Evolutionary conservation across 805 yeast species (phyloP).

Genomic region (Candida endomychidarum): DNA sequence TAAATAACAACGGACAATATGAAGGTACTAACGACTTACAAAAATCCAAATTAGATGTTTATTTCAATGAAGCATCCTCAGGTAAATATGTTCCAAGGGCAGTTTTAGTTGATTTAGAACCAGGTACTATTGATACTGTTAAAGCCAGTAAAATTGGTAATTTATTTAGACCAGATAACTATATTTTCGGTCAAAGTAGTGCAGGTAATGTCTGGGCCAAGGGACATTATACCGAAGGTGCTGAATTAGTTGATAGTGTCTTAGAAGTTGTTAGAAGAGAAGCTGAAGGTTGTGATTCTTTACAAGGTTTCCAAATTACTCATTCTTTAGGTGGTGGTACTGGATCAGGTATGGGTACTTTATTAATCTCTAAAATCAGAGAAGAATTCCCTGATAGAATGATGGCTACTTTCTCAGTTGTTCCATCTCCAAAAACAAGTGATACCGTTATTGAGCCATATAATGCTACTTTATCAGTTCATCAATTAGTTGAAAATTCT

Average conservation of each 20-base stretch:
- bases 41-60: slow-evolving; percentile 67
- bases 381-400: slow-evolving; percentile 94
- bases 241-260: slow-evolving; percentile 87
- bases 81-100: slow-evolving; percentile 94
- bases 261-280: slow-evolving; percentile 90
- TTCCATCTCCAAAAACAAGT: slow-evolving; percentile 87
- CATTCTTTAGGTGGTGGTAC: slow-evolving; percentile 75
- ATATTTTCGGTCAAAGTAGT: slow-evolving; percentile 83
- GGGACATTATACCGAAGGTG: slow-evolving; percentile 96
- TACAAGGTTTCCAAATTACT: slow-evolving; percentile 90
- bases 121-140: slow-evolving; percentile 88
- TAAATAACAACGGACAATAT: slow-evolving; percentile 72
- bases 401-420: slow-evolving; percentile 93
- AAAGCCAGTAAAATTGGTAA: slow-evolving; percentile 78
- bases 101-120: slow-evolving; percentile 88
- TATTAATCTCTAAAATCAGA: slow-evolving; percentile 78
- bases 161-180: slow-evolving; percentile 89
- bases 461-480: slow-evolving; percentile 87
- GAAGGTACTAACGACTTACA: slow-evolving; percentile 50
- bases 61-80: slow-evolving; percentile 82
- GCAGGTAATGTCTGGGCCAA: slow-evolving; percentile 98
- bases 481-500: slow-evolving; percentile 86
- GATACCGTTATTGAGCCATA: slow-evolving; percentile 96
- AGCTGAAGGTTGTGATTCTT: slow-evolving; percentile 88
- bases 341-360: slow-evolving; percentile 95